Evolutionary conservation across 129 eudicot genomes (phyloP).

Genomic region (Saposhnikovia divaricata): DNA sequence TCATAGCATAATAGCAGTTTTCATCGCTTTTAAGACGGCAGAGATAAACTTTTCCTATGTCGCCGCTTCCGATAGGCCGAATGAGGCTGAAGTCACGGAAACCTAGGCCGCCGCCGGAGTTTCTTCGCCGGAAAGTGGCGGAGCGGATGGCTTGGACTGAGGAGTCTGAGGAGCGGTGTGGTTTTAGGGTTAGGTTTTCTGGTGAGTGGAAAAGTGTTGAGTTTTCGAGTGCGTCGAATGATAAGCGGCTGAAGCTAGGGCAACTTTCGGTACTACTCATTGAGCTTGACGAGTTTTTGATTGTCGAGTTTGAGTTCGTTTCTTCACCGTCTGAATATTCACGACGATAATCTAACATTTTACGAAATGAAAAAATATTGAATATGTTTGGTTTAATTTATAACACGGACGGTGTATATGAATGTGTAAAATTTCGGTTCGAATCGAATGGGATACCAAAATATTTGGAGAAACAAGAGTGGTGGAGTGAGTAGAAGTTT

Average conservation of each 20-base stretch:
- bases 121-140: slow-evolving; percentile 17
- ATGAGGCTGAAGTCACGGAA: slow-evolving; percentile 70
- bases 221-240: slow-evolving; percentile 45
- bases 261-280: slow-evolving; percentile 66
- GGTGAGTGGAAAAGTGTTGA: slow-evolving; percentile 28
- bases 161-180: slow-evolving; percentile 78
- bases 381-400: neutral
- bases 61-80: slow-evolving; percentile 88
- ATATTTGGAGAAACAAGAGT: neutral
- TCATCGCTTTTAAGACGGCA: slow-evolving; percentile 48
- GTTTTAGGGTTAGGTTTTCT: slow-evolving; percentile 39
- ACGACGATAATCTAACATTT: slow-evolving; percentile 22
- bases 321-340: slow-evolving; percentile 30
- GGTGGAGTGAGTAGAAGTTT: neutral
- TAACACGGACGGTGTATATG: too few species aligned
- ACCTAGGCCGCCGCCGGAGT: slow-evolving; percentile 26
- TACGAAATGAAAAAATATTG: neutral
- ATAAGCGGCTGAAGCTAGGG: slow-evolving; percentile 66
- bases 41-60: slow-evolving; percentile 74
- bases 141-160: slow-evolving; percentile 54
- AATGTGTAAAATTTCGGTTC: neutral
- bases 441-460: slow-evolving; percentile 15
- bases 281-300: slow-evolving; percentile 32
- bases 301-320: slow-evolving; percentile 18
- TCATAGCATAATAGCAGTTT: slow-evolving; percentile 62